A percentile compares a stretch with the other conserved stretches of the same genome.
phyloP scores from a whole-genome alignment of 441 rosid genomes.

The Aleurites moluccanus region DNA sequence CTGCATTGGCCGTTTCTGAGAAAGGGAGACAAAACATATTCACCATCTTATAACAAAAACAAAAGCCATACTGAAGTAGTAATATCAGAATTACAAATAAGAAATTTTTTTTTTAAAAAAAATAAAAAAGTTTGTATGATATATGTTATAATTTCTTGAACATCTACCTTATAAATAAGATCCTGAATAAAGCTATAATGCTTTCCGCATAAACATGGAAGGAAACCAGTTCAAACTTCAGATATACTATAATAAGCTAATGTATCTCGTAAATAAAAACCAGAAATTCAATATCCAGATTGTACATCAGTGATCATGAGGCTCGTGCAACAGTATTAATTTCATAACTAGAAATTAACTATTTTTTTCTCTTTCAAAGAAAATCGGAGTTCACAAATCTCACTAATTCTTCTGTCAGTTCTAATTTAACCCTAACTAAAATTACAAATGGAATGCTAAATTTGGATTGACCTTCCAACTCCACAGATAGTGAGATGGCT shows the following conservation, averaged over 20 bases:
- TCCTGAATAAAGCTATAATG: not conserved
- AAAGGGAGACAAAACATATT: not conserved
- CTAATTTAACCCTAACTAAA: slow-evolving; percentile 26
- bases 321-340: slow-evolving; percentile 18
- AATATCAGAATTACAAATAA: not conserved
- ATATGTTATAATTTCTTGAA: slow-evolving; percentile 4
- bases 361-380: slow-evolving; percentile 24
- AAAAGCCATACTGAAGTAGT: not conserved
- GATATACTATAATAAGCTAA: not conserved
- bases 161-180: not conserved
- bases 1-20: not conserved
- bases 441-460: slow-evolving; percentile 34
- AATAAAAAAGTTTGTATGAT: not conserved
- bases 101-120: no score
- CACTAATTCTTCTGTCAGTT: slow-evolving; percentile 34
- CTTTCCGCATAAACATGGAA: not conserved
- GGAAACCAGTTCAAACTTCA: not conserved
- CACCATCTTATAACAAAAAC: not conserved
- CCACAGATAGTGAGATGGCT: slow-evolving; percentile 26
- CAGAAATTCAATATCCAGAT: slow-evolving; percentile 11
- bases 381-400: slow-evolving; percentile 31
- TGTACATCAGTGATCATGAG: slow-evolving; percentile 1
- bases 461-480: slow-evolving; percentile 34
- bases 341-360: slow-evolving; percentile 22
- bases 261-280: not conserved